These are phyloP conservation scores for Malbranchea zuffiana DNA, from an alignment of 2,329 filamentous ascomycete species.

Conservation along the genomic window DNA sequence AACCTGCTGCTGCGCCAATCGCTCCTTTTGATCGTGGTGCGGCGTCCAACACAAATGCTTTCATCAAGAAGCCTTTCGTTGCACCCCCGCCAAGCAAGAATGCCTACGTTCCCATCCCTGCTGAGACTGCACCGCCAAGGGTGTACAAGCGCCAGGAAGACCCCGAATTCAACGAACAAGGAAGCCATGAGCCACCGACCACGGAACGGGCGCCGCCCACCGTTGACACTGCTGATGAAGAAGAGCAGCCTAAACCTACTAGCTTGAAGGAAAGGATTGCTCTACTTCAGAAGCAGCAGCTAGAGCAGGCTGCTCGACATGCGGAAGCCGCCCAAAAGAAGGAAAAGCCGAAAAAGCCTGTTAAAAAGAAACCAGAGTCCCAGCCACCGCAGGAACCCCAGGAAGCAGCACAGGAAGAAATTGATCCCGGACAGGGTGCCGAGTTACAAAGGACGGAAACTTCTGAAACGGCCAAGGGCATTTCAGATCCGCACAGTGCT, in stretches of 20 bases:
- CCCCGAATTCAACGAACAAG: slow-evolving; percentile 37
- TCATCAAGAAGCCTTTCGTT: slow-evolving; percentile 95
- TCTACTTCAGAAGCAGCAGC: slow-evolving; percentile 81
- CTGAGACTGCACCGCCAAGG: slow-evolving; percentile 60
- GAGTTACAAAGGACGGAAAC: slow-evolving; percentile 24
- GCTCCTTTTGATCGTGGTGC: slow-evolving; percentile 79
- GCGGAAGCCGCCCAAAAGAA: slow-evolving; percentile 69
- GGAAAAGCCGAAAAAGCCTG: slow-evolving; percentile 71
- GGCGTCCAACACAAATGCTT: slow-evolving; percentile 49
- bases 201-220: slow-evolving; percentile 20
- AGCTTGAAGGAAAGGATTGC: slow-evolving; percentile 94
- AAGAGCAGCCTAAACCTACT: slow-evolving; percentile 80
- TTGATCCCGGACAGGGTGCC: slow-evolving; percentile 19
- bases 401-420: slow-evolving; percentile 21
- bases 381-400: slow-evolving; percentile 20
- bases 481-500: slow-evolving; percentile 25
- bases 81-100: slow-evolving; percentile 87
- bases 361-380: slow-evolving; percentile 52
- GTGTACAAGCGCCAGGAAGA: slow-evolving; percentile 83
- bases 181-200: slow-evolving; percentile 24
- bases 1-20: slow-evolving; percentile 69
- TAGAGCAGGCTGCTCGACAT: slow-evolving; percentile 75
- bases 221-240: slow-evolving; percentile 41
- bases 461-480: slow-evolving; percentile 26
- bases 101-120: slow-evolving; percentile 68